Conservation (phyloP, 768 basidiomycete species). For the Coprinellus micaceus region DNA sequence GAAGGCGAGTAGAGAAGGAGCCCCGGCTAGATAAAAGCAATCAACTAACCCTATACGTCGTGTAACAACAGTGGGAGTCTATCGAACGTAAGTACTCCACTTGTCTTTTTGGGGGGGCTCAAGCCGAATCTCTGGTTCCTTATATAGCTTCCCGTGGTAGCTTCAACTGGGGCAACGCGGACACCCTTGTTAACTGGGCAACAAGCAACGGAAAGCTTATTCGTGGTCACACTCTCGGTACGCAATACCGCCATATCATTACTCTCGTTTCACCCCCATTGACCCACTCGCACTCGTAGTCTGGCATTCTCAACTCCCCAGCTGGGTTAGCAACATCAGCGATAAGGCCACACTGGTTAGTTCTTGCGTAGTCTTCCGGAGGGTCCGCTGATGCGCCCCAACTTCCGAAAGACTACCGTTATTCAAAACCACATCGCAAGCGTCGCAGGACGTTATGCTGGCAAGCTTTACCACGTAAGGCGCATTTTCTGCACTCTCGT, state of each 20-base stretch:
- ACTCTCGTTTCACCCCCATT: not conserved
- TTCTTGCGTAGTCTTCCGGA: no score
- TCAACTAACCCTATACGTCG: not conserved
- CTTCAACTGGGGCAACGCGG: constrained; percentile 32
- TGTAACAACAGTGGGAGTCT: constrained; percentile 32
- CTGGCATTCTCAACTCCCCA: constrained; percentile 30
- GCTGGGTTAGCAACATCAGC: constrained; percentile 26
- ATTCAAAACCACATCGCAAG: constrained; percentile 36
- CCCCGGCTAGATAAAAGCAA: not conserved
- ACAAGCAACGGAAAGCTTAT: constrained; percentile 35
- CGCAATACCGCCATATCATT: not conserved
- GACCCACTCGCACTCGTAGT: constrained; percentile 10
- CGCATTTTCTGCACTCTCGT: not conserved
- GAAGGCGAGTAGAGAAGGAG: constrained; percentile 26
- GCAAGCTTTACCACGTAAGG: constrained; percentile 28
- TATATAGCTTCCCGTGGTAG: constrained; percentile 23
- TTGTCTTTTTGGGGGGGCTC: not conserved
- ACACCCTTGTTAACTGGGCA: constrained; percentile 39
- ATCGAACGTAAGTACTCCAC: constrained; percentile 28
- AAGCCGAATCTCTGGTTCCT: not conserved
- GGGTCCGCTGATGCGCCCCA: no score
- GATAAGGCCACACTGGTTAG: constrained; percentile 25
- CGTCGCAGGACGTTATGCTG: constrained; percentile 34
- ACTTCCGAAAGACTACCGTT: constrained; percentile 30
- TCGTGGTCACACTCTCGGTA: constrained; percentile 38